A percentile compares a stretch with the other conserved stretches of the same genome.
These are phyloP conservation scores for Solanum virginianum DNA, from an alignment of 257 asterid species.

Conservation along the genomic window DNA sequence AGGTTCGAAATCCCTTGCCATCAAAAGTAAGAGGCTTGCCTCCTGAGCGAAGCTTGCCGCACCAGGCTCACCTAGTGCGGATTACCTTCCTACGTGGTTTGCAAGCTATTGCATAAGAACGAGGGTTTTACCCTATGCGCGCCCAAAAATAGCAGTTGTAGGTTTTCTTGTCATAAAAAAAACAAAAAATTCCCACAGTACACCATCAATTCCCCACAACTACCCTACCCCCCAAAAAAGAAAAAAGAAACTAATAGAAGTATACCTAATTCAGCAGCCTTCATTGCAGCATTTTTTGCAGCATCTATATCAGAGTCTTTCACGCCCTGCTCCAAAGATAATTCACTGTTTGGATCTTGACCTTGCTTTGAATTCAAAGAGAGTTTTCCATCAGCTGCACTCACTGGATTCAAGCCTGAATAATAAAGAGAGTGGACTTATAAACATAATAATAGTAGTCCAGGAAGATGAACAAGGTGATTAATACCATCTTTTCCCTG, in stretches of 20 bases:
- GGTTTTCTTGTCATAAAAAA: no score
- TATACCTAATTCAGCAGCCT: constrained; percentile 88
- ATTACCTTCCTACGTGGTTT: no score
- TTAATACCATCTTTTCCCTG: constrained; percentile 33
- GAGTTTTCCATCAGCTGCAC: constrained; percentile 4
- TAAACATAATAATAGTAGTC: not conserved
- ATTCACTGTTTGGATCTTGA: constrained; percentile 13
- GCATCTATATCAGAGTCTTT: constrained; percentile 84
- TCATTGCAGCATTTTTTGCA: constrained; percentile 90
- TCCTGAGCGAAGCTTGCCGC: no score
- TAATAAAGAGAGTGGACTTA: not conserved
- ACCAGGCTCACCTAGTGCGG: no score
- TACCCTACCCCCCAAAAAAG: not conserved
- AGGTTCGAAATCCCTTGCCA: no score
- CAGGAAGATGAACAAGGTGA: not conserved
- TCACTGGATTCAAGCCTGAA: not conserved
- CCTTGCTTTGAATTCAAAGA: constrained; percentile 10
- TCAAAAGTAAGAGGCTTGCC: no score
- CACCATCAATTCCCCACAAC: not conserved
- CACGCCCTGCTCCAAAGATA: constrained; percentile 44
- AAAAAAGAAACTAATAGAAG: not conserved
- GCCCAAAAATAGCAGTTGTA: no score
- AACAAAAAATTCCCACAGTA: not conserved
- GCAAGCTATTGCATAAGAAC: no score
- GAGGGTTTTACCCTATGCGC: no score